Conservation (phyloP, 345 rosid species). For the Brassica rapa region DNA sequence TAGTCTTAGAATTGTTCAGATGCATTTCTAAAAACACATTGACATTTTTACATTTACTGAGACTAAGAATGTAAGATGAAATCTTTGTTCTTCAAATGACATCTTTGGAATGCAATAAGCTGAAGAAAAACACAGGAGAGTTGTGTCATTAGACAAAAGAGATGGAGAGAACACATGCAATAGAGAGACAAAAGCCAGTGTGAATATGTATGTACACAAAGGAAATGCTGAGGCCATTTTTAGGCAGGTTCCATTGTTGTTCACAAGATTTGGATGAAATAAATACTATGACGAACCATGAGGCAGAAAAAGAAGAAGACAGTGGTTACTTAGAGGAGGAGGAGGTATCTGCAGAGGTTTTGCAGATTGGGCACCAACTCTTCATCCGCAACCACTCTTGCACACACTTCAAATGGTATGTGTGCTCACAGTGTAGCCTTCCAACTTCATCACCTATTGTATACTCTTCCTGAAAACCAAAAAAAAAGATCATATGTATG, state of each 20-base stretch:
- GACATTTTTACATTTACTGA: conserved; percentile 40
- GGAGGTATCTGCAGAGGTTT: conserved; percentile 57
- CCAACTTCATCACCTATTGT: conserved; percentile 74
- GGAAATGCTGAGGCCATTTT: conserved; percentile 19
- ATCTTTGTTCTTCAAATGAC: conserved; percentile 17
- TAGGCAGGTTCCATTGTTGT: conserved; percentile 29
- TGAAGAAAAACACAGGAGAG: conserved; percentile 21
- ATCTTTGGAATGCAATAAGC: background rate
- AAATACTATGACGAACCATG: conserved; percentile 14
- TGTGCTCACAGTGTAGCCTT: conserved; percentile 73
- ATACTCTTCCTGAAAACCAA: conserved; percentile 79
- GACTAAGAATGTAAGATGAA: conserved; percentile 5
- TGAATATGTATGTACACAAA: conserved; percentile 39
- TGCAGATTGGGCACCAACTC: conserved; percentile 98
- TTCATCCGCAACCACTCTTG: conserved; percentile 85
- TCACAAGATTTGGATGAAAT: conserved; percentile 22
- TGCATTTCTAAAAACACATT: conserved; percentile 71
- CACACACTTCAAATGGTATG: conserved; percentile 70
- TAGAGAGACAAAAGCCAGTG: conserved; percentile 5
- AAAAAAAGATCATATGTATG: background rate
- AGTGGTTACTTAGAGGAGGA: conserved; percentile 39
- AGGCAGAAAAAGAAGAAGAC: conserved; percentile 2
- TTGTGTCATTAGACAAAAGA: background rate
- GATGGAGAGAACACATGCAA: background rate
- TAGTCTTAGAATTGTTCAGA: conserved; percentile 67